phyloP scores from a whole-genome alignment of 768 basidiomycete species.

The Hygrocybe punicea region DNA sequence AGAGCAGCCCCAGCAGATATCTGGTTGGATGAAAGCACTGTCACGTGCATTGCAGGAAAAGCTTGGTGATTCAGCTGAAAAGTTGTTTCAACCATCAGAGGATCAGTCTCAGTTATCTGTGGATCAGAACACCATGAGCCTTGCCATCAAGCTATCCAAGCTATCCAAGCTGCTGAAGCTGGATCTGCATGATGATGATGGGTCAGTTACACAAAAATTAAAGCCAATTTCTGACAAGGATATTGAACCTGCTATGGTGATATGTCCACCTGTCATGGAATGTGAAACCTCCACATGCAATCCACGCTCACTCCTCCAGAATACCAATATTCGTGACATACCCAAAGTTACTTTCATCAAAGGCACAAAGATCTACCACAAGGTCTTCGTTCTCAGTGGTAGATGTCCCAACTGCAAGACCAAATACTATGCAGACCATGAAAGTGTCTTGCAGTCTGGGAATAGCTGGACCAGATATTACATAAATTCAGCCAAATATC shows the following conservation, averaged over 20 bases:
- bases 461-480: constrained; percentile 3
- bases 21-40: neutral
- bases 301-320: too few species aligned
- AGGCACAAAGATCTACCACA: neutral
- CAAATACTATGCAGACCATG: constrained; percentile 20
- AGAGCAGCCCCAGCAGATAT: neutral
- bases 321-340: too few species aligned
- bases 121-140: neutral
- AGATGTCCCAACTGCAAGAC: constrained; percentile 14
- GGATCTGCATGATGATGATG: too few species aligned
- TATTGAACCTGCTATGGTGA: too few species aligned
- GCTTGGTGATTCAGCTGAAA: neutral
- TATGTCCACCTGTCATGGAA: too few species aligned
- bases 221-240: too few species aligned
- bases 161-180: too few species aligned
- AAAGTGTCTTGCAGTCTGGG: constrained; percentile 1
- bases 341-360: too few species aligned
- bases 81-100: neutral
- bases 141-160: too few species aligned
- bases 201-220: too few species aligned
- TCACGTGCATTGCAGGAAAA: neutral
- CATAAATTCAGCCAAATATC: constrained; percentile 11
- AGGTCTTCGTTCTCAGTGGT: constrained; percentile 15
- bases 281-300: too few species aligned
- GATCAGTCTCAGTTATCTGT: neutral